Percentiles rank a stretch among this genome's conserved stretches.
Evolutionary conservation across 805 yeast genomes (phyloP).

Genomic region (Pachysolen tannophilus): DNA sequence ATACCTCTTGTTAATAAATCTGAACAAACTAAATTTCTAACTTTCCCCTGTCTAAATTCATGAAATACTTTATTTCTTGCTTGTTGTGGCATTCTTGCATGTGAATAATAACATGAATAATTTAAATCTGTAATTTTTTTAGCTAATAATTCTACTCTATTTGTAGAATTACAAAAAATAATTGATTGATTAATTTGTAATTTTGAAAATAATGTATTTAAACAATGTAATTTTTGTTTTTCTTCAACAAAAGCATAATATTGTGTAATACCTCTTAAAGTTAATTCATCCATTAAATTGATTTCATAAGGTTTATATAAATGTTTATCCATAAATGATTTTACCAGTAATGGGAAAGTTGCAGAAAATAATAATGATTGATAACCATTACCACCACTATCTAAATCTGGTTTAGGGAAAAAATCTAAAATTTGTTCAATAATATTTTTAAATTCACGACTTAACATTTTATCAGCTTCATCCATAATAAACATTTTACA

Average conservation of each 20-base stretch:
- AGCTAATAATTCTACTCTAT: conserved; percentile 91
- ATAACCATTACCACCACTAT: conserved; percentile 33
- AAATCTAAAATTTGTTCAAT: conserved; percentile 80
- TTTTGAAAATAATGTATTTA: conserved; percentile 90
- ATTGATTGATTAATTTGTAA: conserved; percentile 94
- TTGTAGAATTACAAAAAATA: conserved; percentile 94
- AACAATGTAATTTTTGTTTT: conserved; percentile 89
- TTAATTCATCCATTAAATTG: conserved; percentile 95
- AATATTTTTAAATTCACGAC: conserved; percentile 80
- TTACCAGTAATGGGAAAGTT: conserved; percentile 92
- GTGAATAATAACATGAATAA: conserved; percentile 93
- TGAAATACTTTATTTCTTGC: conserved; percentile 98
- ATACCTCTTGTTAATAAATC: conserved; percentile 97
- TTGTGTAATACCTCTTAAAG: conserved; percentile 93
- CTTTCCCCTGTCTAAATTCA: conserved; percentile 97
- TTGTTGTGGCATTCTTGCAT: conserved; percentile 95
- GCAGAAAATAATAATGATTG: conserved; percentile 91
- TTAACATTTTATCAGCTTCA: conserved; percentile 96
- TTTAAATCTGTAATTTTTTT: conserved; percentile 95
- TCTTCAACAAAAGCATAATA: conserved; percentile 98
- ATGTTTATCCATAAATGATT: conserved; percentile 86
- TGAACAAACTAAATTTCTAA: conserved; percentile 93
- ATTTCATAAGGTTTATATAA: conserved; percentile 90
- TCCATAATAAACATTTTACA: conserved; percentile 93
- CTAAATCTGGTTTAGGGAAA: conserved; percentile 47